Conservation (phyloP, 768 basidiomycete species). For the Solioccasus polychromus region DNA sequence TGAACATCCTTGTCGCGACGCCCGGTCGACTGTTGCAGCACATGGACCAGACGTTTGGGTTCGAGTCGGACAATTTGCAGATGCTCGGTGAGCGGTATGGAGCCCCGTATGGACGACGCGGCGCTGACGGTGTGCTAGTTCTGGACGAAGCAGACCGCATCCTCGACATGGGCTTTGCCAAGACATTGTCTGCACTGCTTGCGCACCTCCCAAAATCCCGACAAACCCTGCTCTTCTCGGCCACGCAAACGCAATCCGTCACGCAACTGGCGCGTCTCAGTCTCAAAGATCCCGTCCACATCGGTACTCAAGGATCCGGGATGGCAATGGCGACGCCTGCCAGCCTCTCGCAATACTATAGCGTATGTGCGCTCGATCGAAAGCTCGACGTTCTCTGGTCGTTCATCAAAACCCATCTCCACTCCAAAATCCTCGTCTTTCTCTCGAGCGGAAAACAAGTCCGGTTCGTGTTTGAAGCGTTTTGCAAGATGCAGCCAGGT, state of each 20-base stretch:
- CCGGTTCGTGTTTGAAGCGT: slow-evolving; percentile 93
- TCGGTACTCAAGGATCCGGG: slow-evolving; percentile 57
- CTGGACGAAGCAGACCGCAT: slow-evolving; percentile 97
- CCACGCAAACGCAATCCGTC: slow-evolving; percentile 91
- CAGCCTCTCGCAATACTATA: slow-evolving; percentile 85
- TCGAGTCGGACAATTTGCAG: slow-evolving; percentile 89
- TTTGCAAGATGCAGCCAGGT: slow-evolving; percentile 94
- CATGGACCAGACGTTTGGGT: slow-evolving; percentile 97
- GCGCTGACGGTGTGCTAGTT: no score
- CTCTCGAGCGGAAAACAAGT: slow-evolving; percentile 96
- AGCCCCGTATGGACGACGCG: not conserved
- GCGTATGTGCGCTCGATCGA: slow-evolving; percentile 75
- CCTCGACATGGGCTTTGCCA: slow-evolving; percentile 93
- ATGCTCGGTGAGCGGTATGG: slow-evolving; percentile 62
- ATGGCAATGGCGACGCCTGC: slow-evolving; percentile 57
- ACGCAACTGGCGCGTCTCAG: slow-evolving; percentile 86
- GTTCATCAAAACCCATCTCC: slow-evolving; percentile 92
- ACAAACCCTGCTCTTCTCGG: slow-evolving; percentile 95
- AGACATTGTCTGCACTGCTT: slow-evolving; percentile 87
- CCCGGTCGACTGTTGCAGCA: slow-evolving; percentile 94
- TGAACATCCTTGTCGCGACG: slow-evolving; percentile 99
- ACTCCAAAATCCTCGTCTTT: slow-evolving; percentile 90
- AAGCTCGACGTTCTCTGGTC: slow-evolving; percentile 92
- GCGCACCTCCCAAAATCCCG: slow-evolving; percentile 86
- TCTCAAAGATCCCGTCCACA: slow-evolving; percentile 73